phyloP scores from a whole-genome alignment of 106 monocot species.

The Chionographis japonica region DNA sequence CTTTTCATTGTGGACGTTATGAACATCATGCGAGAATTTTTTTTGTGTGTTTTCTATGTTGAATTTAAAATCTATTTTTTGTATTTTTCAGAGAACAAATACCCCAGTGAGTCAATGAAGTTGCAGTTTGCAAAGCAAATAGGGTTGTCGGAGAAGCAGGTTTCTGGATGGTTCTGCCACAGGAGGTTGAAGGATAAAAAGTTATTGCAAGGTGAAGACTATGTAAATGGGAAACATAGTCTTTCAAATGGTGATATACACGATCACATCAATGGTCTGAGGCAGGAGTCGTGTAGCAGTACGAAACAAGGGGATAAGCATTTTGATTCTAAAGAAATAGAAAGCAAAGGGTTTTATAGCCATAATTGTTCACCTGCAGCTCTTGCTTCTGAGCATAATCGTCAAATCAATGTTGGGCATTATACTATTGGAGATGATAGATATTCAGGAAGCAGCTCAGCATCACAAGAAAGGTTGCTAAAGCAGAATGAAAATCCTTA shows the following conservation, averaged over 20 bases:
- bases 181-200: conserved; percentile 44
- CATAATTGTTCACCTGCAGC: conserved; percentile 9
- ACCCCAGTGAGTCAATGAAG: conserved; percentile 35
- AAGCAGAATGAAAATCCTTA: conserved; percentile 7
- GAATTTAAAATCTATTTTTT: not conserved
- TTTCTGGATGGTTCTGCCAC: conserved; percentile 53
- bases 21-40: not conserved
- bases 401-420: conserved; percentile 1
- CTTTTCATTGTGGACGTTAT: not conserved
- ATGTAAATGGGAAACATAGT: conserved; percentile 18
- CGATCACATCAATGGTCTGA: conserved; percentile 26
- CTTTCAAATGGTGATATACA: conserved; percentile 24
- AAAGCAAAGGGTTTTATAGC: conserved; percentile 24
- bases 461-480: conserved; percentile 21
- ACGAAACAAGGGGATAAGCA: conserved; percentile 37
- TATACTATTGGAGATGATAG: conserved; percentile 14
- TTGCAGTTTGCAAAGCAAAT: conserved; percentile 24
- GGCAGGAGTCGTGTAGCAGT: conserved; percentile 48
- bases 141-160: conserved; percentile 36
- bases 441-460: conserved; percentile 27
- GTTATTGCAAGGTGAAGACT: conserved; percentile 16
- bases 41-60: not conserved
- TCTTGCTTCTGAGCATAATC: conserved; percentile 5
- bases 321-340: conserved; percentile 36
- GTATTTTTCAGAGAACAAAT: conserved; percentile 39